These are phyloP conservation scores for Penicillium sp. DNA, from an alignment of 2,329 filamentous ascomycete genomes.

Conservation along the genomic window DNA sequence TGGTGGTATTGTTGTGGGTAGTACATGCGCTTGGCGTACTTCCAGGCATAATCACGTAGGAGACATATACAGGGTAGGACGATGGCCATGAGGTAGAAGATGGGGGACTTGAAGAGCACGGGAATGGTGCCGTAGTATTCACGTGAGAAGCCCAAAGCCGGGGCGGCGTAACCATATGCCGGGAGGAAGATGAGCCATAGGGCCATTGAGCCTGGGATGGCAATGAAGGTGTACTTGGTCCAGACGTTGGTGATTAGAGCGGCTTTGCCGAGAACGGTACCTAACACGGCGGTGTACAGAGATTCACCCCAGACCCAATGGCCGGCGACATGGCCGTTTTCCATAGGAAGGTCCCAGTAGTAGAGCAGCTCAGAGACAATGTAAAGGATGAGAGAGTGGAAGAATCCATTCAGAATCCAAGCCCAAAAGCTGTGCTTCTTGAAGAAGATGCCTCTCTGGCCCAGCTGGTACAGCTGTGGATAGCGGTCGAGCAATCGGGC, in stretches of 20 bases:
- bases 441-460: slow-evolving; percentile 92
- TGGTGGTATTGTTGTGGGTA: slow-evolving; percentile 94
- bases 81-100: slow-evolving; percentile 90
- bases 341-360: slow-evolving; percentile 72
- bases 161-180: slow-evolving; percentile 80
- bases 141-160: slow-evolving; percentile 72
- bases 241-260: slow-evolving; percentile 94
- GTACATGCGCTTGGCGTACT: slow-evolving; percentile 97
- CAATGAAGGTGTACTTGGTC: slow-evolving; percentile 96
- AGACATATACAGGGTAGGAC: slow-evolving; percentile 79
- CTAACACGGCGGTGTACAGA: slow-evolving; percentile 90
- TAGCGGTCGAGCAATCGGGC: slow-evolving; percentile 91
- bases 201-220: slow-evolving; percentile 87
- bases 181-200: slow-evolving; percentile 92
- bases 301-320: slow-evolving; percentile 98
- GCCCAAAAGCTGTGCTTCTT: slow-evolving; percentile 85
- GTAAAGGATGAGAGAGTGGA: slow-evolving; percentile 93
- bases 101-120: slow-evolving; percentile 71
- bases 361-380: slow-evolving; percentile 78
- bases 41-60: slow-evolving; percentile 88
- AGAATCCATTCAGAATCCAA: slow-evolving; percentile 93
- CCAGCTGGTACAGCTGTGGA: slow-evolving; percentile 89
- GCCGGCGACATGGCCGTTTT: slow-evolving; percentile 76
- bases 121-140: slow-evolving; percentile 87
- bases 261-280: slow-evolving; percentile 91